phyloP scores from a whole-genome alignment of 129 eudicot genomes.

The Centella asiatica region DNA sequence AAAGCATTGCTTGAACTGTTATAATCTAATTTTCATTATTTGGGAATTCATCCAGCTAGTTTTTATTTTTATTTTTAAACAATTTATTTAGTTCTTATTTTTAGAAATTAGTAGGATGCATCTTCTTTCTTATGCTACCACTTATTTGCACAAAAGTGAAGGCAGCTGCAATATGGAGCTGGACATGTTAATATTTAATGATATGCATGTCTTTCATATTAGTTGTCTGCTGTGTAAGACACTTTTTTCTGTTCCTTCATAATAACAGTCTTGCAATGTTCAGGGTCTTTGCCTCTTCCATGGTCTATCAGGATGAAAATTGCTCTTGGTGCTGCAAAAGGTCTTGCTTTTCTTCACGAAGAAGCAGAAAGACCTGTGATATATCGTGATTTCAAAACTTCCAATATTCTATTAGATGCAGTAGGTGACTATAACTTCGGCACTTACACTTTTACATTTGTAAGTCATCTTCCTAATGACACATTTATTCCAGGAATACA shows the following conservation, averaged over 20 bases:
- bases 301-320: slow-evolving; percentile 99
- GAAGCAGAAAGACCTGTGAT: slow-evolving; percentile 92
- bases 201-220: too few relatives aligned
- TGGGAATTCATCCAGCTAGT: neutral
- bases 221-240: too few relatives aligned
- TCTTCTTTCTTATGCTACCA: neutral
- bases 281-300: slow-evolving; percentile 92
- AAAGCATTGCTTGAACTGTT: neutral
- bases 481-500: slow-evolving; percentile 59
- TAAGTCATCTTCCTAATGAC: slow-evolving; percentile 3
- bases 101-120: too few relatives aligned
- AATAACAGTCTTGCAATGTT: neutral
- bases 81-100: too few relatives aligned
- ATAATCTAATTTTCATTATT: neutral
- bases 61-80: neutral
- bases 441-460: neutral
- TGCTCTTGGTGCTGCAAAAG: slow-evolving; percentile 94
- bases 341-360: slow-evolving; percentile 93
- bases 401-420: slow-evolving; percentile 87
- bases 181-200: too few relatives aligned
- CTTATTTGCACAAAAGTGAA: neutral
- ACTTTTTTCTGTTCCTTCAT: neutral
- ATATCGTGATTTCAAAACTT: slow-evolving; percentile 95
- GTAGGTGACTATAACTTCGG: slow-evolving; percentile 31
- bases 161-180: neutral